Conservation (phyloP, 139 green algal species). For the Coelastrella sp. region DNA sequence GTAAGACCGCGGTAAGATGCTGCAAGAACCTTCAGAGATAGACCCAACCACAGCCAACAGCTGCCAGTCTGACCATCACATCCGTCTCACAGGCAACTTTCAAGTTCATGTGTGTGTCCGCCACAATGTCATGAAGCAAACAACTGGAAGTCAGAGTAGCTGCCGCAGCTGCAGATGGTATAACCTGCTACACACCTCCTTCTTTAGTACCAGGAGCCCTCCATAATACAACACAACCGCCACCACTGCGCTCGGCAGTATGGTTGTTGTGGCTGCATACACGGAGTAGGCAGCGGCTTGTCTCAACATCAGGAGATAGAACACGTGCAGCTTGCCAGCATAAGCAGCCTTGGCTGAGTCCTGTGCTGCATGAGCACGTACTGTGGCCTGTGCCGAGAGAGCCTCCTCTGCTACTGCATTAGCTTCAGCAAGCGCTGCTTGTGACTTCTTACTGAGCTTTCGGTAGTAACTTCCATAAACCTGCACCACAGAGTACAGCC, state of each 20-base stretch:
- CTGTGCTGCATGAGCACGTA: slow-evolving; percentile 39
- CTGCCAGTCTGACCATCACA: not conserved
- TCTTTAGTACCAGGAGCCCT: slow-evolving; percentile 29
- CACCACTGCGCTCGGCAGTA: slow-evolving; percentile 73
- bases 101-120: not conserved
- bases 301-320: slow-evolving; percentile 46
- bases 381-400: slow-evolving; percentile 77
- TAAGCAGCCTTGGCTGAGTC: slow-evolving; percentile 70
- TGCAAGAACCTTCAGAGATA: too few relatives aligned
- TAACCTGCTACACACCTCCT: slow-evolving; percentile 41
- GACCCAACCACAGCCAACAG: not conserved
- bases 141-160: not conserved
- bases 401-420: slow-evolving; percentile 85
- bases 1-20: too few relatives aligned
- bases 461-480: slow-evolving; percentile 84
- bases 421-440: slow-evolving; percentile 80
- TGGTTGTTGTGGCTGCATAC: slow-evolving; percentile 79
- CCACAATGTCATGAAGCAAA: not conserved
- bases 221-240: slow-evolving; percentile 73
- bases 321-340: slow-evolving; percentile 61
- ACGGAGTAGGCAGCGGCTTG: slow-evolving; percentile 68
- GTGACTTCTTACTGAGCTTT: slow-evolving; percentile 77
- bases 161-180: not conserved
- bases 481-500: slow-evolving; percentile 42
- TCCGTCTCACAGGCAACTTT: too few relatives aligned